Base-by-base conservation (phyloP, 495 filamentous ascomycete genomes). In the Aspergillus cristatus region DNA sequence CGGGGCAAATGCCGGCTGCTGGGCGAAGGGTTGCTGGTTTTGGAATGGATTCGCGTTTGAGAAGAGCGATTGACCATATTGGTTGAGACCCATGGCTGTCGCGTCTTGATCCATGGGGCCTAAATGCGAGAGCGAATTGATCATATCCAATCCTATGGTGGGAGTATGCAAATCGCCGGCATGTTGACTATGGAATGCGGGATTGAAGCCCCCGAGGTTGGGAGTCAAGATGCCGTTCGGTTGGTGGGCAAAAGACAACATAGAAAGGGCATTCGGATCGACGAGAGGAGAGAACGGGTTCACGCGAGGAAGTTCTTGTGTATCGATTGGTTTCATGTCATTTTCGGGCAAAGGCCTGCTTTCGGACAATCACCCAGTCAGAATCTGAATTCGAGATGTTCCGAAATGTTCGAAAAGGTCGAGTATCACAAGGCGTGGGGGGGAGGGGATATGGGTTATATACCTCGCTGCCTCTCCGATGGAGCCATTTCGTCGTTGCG, bases 151-250 rank as follows among this genome's bases (percentile, higher is more conserved):
- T 14, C 74, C 72, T 50, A 86, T 68, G 14, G 76, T 77, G 7
- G 90, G 89, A 3, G 90, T 94, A 49, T 94, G 90, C 18, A 96
- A 71, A 54, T 96, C 91, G 20, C 90, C 86, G 16, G 86, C 83
- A 8, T 24, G 20, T 55, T 88, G 82, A 40, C 69, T 78, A 55
- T 91, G 87, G 43, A 85, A 93, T 31, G 86, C 54, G 2, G 82
- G 79, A 48, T 84, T 88, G 31, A 81, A 78, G n/a, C 83, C 85
- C 20, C 82, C 83, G 2, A 87, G 85, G 1, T 86, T 93, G 2
- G 89, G 89, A 0, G 85, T 89, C 55, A 93, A 95, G 58, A 93
- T 88, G 14, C 82, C 82, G 16, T 81, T 76, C 28, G 79, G 75
- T 37, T 94, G 86, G 48, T 80, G 84, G 40, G 79, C 80, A 44